Base-by-base conservation (phyloP, 805 yeast species). In the Torulaspora franciscae region DNA sequence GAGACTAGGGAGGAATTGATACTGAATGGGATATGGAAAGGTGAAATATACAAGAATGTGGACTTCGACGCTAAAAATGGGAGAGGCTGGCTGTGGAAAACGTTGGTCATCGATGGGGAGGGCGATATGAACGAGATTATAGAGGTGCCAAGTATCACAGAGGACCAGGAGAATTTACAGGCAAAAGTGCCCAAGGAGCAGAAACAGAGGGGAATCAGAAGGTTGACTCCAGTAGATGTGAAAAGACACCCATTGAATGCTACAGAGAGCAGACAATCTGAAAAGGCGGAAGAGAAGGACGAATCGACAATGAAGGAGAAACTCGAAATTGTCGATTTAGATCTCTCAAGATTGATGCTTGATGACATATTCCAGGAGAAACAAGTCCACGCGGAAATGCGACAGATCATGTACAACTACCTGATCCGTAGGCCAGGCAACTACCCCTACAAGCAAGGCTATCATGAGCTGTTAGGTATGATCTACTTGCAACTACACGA, bases 21-120 rank as follows among this genome's bases (percentile, higher is more conserved):
- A 9, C 54, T 49, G 40, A 48, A 56, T 25, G 67, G 67, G 7
- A 49, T 62, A 3, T 62, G 67, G 67, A 46, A 55, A 6, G 61
- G 61, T 7, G 61, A 57, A 27, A 35, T 62, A 9, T 62, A 62
- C 42, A 44, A 30, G 28, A 44, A 38, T 23, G 41, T 38, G 25
- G 48, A 42, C n/a, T 17, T 43, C 7, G 33, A 19, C 26, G 33
- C 44, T n/a, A 30, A 28, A 14, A 48, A 19, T 40, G 52, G 54
- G 8, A 47, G 67, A 39, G 63, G 65, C 11, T 62, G 67, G 67
- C 49, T 62, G 13, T 62, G 67, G 67, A 56, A 52, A 40, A 55
- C 60, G 7, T 37, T 62, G 26, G 51, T 58, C 7, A 40, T 60
- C 22, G 53, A 54, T 33, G 43, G 45, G n/a, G 48, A 42, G 17